phyloP scores from a whole-genome alignment of 495 filamentous ascomycete genomes.

The Barbatosphaeria neglecta region DNA sequence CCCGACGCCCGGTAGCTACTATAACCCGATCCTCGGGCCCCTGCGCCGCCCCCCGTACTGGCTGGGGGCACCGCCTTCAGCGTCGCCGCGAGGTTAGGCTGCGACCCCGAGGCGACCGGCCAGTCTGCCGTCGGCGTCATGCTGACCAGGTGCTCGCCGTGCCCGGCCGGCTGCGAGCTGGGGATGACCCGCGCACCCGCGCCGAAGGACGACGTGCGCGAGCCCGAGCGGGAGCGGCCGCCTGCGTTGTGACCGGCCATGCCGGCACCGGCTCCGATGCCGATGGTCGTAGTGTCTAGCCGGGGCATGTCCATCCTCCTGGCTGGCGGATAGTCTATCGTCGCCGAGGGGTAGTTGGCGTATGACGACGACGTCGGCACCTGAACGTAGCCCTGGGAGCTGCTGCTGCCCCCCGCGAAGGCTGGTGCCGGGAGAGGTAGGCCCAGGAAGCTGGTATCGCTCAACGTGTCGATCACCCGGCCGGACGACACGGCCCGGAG shows the following conservation, averaged over 20 bases:
- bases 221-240: not conserved
- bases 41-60: not conserved
- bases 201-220: not conserved
- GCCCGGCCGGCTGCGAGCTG: not conserved
- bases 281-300: too few species aligned
- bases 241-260: too few species aligned
- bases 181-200: not conserved
- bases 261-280: too few species aligned
- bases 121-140: constrained; percentile 2
- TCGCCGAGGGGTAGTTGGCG: not conserved
- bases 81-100: not conserved
- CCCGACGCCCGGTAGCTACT: not conserved
- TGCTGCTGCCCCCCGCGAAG: too few species aligned
- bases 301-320: not conserved
- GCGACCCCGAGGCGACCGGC: not conserved
- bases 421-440: not conserved
- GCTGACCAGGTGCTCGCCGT: not conserved
- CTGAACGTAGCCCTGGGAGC: not conserved
- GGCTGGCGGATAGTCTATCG: not conserved
- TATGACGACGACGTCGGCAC: not conserved
- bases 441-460: not conserved
- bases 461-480: too few species aligned
- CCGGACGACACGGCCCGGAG: too few species aligned
- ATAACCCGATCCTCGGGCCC: not conserved
- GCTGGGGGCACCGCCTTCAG: not conserved